phyloP scores from a whole-genome alignment of 352 stramenopile species.

The Phytophthora meadii region DNA sequence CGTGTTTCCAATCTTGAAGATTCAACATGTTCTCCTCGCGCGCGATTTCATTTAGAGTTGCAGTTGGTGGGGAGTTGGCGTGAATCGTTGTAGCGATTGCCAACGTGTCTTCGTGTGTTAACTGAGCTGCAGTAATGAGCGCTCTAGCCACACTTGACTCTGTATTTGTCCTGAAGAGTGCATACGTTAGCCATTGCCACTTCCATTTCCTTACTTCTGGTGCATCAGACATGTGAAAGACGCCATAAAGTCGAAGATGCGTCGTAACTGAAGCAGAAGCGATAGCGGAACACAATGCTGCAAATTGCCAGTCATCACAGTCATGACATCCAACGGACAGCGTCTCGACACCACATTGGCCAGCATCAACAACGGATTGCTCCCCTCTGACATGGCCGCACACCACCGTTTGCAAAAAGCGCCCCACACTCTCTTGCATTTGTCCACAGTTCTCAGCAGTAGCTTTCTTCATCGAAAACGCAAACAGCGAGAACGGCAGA shows the following conservation, averaged over 20 bases:
- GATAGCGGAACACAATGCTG: constrained; percentile 31
- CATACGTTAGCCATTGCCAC: constrained; percentile 44
- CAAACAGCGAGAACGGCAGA: constrained; percentile 28
- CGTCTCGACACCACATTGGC: constrained; percentile 14
- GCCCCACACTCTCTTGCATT: constrained; percentile 19
- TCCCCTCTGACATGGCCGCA: constrained; percentile 9
- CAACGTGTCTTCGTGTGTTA: constrained; percentile 21
- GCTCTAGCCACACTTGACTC: constrained; percentile 21
- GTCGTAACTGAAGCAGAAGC: constrained; percentile 18
- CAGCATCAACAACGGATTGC: background rate
- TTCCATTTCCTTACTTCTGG: constrained; percentile 31
- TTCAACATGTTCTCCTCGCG: constrained; percentile 6
- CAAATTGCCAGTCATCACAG: constrained; percentile 38
- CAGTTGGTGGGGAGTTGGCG: constrained; percentile 22
- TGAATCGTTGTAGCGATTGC: constrained; percentile 28
- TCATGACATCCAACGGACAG: constrained; percentile 33
- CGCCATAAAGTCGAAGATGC: constrained; percentile 27
- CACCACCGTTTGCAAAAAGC: constrained; percentile 25
- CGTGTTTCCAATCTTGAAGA: constrained; percentile 9
- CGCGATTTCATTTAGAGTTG: background rate
- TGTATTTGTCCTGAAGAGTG: constrained; percentile 33
- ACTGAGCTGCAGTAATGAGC: constrained; percentile 24
- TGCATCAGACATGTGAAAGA: constrained; percentile 29
- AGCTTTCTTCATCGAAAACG: constrained; percentile 29
- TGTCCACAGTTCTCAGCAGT: constrained; percentile 5